Percentiles rank a stretch among this genome's conserved stretches.
Conservation (phyloP, 2,329 filamentous ascomycete species). For the Trichoderma harzianum region DNA sequence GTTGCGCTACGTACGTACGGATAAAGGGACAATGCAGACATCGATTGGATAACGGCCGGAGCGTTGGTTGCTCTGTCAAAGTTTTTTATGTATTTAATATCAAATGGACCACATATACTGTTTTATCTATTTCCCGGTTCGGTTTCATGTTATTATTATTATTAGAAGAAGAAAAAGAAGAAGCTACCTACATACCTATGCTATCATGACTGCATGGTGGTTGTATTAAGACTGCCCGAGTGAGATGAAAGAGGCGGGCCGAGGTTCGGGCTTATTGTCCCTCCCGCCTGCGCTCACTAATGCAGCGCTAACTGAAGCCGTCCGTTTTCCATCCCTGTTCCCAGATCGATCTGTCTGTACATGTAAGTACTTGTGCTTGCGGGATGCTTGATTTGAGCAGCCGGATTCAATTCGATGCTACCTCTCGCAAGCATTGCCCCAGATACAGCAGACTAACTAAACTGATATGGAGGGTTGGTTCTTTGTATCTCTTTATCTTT, state of each 20-base stretch:
- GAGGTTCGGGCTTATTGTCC: neutral
- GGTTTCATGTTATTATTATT: neutral
- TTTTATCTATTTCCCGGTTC: neutral
- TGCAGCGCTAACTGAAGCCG: neutral
- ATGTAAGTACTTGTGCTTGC: neutral
- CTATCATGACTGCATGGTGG: neutral
- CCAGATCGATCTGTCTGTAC: neutral
- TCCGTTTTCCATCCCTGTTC: neutral
- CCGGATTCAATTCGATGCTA: neutral
- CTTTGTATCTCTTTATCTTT: too few relatives aligned
- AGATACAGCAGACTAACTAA: neutral
- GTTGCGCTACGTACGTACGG: neutral
- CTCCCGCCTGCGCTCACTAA: neutral
- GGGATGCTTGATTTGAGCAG: neutral
- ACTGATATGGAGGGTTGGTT: neutral
- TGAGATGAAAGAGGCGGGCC: neutral
- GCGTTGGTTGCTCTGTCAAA: neutral
- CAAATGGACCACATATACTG: neutral
- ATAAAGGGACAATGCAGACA: conserved; percentile 9
- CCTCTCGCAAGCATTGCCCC: neutral
- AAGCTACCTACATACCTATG: neutral
- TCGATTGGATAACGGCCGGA: conserved; percentile 11
- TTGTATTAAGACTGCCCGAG: neutral
- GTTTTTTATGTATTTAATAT: conserved; percentile 16
- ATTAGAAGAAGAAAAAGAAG: neutral